These are phyloP conservation scores for Globisporangium lucens DNA, from an alignment of 352 stramenopile genomes.

Conservation along the genomic window DNA sequence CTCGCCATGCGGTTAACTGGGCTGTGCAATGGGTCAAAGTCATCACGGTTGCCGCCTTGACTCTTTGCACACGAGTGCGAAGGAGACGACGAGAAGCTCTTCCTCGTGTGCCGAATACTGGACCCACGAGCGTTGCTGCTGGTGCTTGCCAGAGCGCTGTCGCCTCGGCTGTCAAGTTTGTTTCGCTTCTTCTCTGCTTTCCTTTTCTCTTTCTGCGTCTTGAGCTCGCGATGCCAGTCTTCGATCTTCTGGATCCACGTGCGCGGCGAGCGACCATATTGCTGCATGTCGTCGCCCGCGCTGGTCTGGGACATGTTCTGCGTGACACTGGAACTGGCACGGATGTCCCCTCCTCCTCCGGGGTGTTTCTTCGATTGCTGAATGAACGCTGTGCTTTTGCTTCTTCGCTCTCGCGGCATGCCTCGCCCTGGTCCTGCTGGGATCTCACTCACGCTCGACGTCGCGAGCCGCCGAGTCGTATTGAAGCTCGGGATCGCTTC, in stretches of 20 bases:
- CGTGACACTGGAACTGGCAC: constrained; percentile 13
- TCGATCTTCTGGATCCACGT: constrained; percentile 80
- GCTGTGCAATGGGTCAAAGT: constrained; percentile 9
- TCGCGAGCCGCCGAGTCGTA: constrained; percentile 3
- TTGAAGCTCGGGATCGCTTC: constrained; percentile 23
- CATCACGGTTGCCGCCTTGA: constrained; percentile 19
- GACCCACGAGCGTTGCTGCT: constrained; percentile 20
- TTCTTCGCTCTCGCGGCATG: constrained; percentile 44
- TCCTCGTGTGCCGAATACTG: constrained; percentile 18
- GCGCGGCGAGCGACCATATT: constrained; percentile 54
- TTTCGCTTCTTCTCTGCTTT: constrained; percentile 65
- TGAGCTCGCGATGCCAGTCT: constrained; percentile 78
- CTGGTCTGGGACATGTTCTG: constrained; percentile 5
- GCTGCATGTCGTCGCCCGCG: constrained; percentile 28
- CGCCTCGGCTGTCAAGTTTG: constrained; percentile 40
- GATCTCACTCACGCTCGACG: constrained; percentile 20
- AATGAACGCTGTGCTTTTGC: constrained; percentile 69
- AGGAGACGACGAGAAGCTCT: constrained; percentile 24
- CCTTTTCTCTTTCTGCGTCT: constrained; percentile 75
- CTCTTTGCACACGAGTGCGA: constrained; percentile 6
- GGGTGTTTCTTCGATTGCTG: constrained; percentile 31
- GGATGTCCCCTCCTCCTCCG: constrained; percentile 1
- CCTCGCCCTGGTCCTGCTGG: constrained; percentile 1
- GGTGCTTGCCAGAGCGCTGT: constrained; percentile 23
- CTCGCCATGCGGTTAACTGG: constrained; percentile 8